A percentile compares a stretch with the other conserved stretches of the same genome.
Conservation (phyloP, 225 moss, liverwort and hornwort species). For the Asterella californica region DNA sequence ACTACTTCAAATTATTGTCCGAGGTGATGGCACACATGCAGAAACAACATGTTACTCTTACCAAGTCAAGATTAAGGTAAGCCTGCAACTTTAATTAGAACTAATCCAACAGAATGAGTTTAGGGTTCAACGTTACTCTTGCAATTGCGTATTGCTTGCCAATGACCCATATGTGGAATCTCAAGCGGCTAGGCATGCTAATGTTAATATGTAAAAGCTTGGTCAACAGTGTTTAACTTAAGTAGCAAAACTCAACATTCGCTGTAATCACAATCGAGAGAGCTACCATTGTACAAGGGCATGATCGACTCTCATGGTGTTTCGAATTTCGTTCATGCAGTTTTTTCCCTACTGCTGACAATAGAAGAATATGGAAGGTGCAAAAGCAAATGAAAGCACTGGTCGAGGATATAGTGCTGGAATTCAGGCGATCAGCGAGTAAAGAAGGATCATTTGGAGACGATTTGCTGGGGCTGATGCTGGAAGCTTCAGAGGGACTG, state of each 20-base stretch:
- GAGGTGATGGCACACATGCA: neutral
- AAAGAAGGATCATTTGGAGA: neutral
- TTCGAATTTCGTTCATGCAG: neutral
- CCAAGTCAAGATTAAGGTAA: neutral
- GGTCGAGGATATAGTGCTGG: neutral
- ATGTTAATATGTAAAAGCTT: no score
- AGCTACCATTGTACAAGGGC: no score
- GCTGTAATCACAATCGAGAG: no score
- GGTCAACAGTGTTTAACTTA: no score
- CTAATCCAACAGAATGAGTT: neutral
- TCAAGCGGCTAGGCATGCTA: no score
- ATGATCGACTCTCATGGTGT: neutral
- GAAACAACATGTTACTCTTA: neutral
- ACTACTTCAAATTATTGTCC: neutral
- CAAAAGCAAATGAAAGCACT: neutral
- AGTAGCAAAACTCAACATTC: no score
- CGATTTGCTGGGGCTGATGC: neutral
- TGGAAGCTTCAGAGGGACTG: neutral
- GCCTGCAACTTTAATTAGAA: neutral
- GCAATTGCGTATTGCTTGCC: no score
- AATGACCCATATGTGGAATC: no score
- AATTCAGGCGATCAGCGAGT: neutral
- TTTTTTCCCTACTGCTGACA: neutral
- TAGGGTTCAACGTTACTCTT: no score
- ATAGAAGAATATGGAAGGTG: neutral